Conservation (phyloP, 106 monocot species). For the Gastrodia elata region DNA sequence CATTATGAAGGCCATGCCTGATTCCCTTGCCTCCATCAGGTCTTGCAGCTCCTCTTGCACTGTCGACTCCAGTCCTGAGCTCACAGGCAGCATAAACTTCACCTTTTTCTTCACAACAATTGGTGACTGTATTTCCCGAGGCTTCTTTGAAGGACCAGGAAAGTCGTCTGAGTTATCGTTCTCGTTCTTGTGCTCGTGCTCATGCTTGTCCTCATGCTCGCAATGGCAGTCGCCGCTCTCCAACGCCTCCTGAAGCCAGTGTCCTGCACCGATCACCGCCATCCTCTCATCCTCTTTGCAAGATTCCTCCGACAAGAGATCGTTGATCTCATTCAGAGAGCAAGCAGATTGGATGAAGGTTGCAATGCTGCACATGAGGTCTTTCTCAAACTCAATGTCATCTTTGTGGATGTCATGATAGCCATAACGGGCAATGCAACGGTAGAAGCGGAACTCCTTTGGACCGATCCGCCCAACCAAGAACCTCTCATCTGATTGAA, state of each 20-base stretch:
- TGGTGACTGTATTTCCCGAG: conserved; percentile 50
- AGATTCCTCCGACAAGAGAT: conserved; percentile 13
- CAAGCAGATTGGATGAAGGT: conserved; percentile 63
- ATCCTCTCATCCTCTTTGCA: conserved; percentile 48
- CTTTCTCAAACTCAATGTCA: conserved; percentile 86
- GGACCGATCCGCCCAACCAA: conserved; percentile 88
- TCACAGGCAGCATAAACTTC: conserved; percentile 66
- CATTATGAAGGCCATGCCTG: conserved; percentile 93
- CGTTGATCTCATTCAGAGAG: conserved; percentile 15
- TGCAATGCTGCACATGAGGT: conserved; percentile 83
- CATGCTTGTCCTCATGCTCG: neutral
- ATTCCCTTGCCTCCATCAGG: conserved; percentile 77
- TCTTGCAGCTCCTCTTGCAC: conserved; percentile 64
- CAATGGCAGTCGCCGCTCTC: neutral
- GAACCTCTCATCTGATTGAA: conserved; percentile 64
- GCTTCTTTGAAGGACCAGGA: conserved; percentile 25
- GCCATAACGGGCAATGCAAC: conserved; percentile 88
- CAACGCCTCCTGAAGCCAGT: conserved; percentile 33
- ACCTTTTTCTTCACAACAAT: conserved; percentile 29
- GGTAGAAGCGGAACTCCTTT: conserved; percentile 58
- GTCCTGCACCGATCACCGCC: conserved; percentile 45
- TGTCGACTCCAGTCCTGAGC: conserved; percentile 29
- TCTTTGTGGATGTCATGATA: conserved; percentile 93
- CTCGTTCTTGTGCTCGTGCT: neutral
- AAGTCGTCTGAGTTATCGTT: conserved; percentile 5